Evolutionary conservation across 768 basidiomycete species (phyloP).

Genomic region (Naganishia vaughanmartiniae): DNA sequence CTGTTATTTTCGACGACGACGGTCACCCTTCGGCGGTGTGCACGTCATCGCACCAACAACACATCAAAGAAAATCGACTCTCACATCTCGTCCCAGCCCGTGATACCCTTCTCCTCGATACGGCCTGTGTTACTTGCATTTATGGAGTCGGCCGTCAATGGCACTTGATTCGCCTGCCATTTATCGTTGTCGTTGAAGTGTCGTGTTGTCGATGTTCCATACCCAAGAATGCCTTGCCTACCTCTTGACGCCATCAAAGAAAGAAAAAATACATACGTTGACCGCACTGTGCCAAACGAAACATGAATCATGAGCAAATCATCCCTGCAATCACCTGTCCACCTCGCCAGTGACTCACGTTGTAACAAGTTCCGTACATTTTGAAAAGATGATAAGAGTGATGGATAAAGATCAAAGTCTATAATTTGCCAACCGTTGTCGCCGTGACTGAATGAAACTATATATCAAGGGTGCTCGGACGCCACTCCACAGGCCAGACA

Average conservation of each 20-base stretch:
- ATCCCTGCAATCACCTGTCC: too few species aligned
- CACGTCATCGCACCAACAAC: constrained; percentile 5
- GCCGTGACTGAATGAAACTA: not conserved
- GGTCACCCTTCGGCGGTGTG: not conserved
- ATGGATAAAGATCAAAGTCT: constrained; percentile 10
- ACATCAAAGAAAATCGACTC: constrained; percentile 23
- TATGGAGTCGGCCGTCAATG: not conserved
- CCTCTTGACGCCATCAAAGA: not conserved
- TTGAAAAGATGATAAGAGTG: constrained; percentile 12
- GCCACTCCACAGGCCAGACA: not conserved
- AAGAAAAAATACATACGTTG: constrained; percentile 23
- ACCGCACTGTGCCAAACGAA: not conserved
- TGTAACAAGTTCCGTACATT: constrained; percentile 27
- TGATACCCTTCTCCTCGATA: constrained; percentile 11
- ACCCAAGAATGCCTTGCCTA: constrained; percentile 11
- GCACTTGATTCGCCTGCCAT: not conserved
- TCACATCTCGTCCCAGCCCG: constrained; percentile 26
- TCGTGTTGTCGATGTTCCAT: not conserved
- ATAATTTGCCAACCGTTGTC: not conserved
- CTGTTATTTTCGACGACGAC: constrained; percentile 3
- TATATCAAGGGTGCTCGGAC: not conserved
- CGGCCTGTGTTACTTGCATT: not conserved
- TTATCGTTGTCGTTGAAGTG: not conserved
- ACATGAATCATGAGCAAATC: too few species aligned
- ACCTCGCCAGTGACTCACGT: not conserved